Percentiles rank a stretch among this genome's conserved stretches.
Conservation (phyloP, 164 flowering plant species). For the Cinnamomum micranthum region DNA sequence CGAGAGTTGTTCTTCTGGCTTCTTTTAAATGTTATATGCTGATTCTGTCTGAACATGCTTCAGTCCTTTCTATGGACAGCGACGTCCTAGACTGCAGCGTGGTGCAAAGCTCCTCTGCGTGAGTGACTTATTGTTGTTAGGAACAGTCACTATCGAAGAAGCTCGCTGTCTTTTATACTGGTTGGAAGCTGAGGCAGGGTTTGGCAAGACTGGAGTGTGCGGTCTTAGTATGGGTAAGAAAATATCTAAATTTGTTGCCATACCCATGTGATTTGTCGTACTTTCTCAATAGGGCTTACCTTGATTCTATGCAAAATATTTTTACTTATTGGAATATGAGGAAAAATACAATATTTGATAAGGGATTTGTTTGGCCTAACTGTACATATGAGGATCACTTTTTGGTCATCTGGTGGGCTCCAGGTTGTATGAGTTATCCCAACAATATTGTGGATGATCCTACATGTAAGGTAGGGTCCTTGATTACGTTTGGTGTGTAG, state of each 20-base stretch:
- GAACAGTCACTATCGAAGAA: slow-evolving; percentile 92
- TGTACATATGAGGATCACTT: too few relatives aligned
- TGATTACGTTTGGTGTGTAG: too few relatives aligned
- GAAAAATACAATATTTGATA: too few relatives aligned
- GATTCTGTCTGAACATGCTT: slow-evolving; percentile 19
- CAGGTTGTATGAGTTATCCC: too few relatives aligned
- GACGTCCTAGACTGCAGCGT: slow-evolving; percentile 79
- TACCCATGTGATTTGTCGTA: background rate
- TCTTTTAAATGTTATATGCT: background rate
- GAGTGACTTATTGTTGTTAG: slow-evolving; percentile 87
- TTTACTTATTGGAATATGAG: too few relatives aligned
- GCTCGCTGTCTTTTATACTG: slow-evolving; percentile 81
- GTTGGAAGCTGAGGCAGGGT: slow-evolving; percentile 80
- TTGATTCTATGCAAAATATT: background rate
- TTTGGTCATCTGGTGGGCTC: too few relatives aligned
- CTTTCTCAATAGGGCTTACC: background rate
- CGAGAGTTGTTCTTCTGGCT: background rate
- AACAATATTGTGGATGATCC: too few relatives aligned
- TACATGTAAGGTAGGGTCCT: too few relatives aligned
- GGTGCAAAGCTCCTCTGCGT: slow-evolving; percentile 93
- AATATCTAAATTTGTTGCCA: background rate
- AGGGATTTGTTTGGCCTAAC: too few relatives aligned
- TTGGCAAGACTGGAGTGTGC: slow-evolving; percentile 89
- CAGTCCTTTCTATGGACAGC: slow-evolving; percentile 94
- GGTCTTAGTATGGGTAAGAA: slow-evolving; percentile 98